These are phyloP conservation scores for Ophiosphaerella narmari DNA, from an alignment of 2,329 filamentous ascomycete species.

Conservation along the genomic window DNA sequence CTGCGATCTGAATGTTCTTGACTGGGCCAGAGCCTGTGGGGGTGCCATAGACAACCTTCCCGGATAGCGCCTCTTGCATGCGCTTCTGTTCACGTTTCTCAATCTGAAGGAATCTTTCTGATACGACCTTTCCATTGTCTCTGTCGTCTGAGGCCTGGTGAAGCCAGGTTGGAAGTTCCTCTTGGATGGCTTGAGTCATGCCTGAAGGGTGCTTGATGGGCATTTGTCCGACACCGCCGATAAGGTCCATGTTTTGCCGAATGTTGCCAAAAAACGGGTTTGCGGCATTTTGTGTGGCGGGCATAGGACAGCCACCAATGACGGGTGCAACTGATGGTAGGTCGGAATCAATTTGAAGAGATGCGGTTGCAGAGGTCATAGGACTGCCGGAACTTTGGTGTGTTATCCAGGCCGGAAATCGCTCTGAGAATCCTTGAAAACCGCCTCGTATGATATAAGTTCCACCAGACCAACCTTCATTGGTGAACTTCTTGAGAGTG, in stretches of 20 bases:
- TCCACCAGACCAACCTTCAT: constrained; percentile 77
- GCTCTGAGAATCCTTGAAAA: constrained; percentile 72
- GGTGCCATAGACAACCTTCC: constrained; percentile 62
- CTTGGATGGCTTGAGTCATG: constrained; percentile 53
- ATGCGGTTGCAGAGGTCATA: constrained; percentile 24
- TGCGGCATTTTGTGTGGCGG: constrained; percentile 66
- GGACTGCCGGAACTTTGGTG: constrained; percentile 45
- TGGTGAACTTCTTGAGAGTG: constrained; percentile 89
- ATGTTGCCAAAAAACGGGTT: constrained; percentile 98
- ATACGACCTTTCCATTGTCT: constrained; percentile 79
- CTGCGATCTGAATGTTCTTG: constrained; percentile 73
- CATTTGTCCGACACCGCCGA: constrained; percentile 87
- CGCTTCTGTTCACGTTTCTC: constrained; percentile 85
- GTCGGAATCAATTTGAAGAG: constrained; percentile 28
- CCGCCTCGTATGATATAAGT: constrained; percentile 80
- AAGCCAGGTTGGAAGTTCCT: constrained; percentile 76
- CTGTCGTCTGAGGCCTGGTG: constrained; percentile 66
- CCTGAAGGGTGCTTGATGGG: constrained; percentile 62
- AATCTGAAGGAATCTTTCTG: constrained; percentile 81
- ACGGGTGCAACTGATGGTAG: constrained; percentile 69
- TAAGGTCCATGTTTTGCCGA: constrained; percentile 92
- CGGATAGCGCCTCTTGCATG: constrained; percentile 82
- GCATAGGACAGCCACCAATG: constrained; percentile 87
- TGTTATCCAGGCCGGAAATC: constrained; percentile 65
- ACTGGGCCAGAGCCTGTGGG: constrained; percentile 45